phyloP scores from a whole-genome alignment of 2,329 filamentous ascomycete species.

The Allantophomopsis cytisporea region DNA sequence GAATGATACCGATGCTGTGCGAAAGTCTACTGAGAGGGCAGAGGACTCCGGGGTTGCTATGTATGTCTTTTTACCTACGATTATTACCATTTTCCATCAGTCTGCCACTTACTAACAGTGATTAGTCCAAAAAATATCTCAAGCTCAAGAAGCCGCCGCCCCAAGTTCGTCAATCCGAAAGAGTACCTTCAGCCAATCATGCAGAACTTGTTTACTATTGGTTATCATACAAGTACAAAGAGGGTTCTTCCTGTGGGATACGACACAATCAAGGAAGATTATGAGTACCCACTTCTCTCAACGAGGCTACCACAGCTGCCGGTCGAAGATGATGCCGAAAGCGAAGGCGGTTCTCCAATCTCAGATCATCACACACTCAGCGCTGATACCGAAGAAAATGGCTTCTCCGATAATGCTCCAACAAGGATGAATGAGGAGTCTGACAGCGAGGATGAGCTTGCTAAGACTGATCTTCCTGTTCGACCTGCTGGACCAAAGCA shows the following conservation, averaged over 20 bases:
- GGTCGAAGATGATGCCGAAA: conserved; percentile 6
- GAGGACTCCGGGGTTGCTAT: conserved; percentile 1
- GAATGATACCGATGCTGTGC: conserved; percentile 37
- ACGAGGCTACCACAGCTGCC: conserved; percentile 24
- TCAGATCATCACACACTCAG: conserved; percentile 32
- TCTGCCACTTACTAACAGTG: conserved; percentile 2
- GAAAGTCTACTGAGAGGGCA: conserved; percentile 2
- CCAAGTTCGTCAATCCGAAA: conserved; percentile 36
- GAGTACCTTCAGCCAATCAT: conserved; percentile 47
- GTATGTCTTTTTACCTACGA: too few species aligned
- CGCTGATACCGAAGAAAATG: conserved; percentile 31
- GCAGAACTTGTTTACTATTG: conserved; percentile 65
- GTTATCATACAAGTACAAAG: conserved; percentile 41
- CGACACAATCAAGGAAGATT: conserved; percentile 44
- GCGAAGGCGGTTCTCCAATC: conserved; percentile 11
- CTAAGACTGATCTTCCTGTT: conserved; percentile 13
- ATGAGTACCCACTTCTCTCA: conserved; percentile 34
- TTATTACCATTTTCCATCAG: too few species aligned
- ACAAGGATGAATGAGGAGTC: conserved; percentile 48
- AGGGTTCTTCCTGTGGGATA: conserved; percentile 59
- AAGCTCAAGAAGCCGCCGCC: conserved; percentile 19
- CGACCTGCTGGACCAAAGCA: conserved; percentile 9
- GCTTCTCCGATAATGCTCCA: not conserved
- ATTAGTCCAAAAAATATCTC: conserved; percentile 5
- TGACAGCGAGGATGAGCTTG: conserved; percentile 30